A percentile compares a stretch with the other conserved stretches of the same genome.
phyloP scores from a whole-genome alignment of 305 asterid genomes.

The Striga hermonthica region DNA sequence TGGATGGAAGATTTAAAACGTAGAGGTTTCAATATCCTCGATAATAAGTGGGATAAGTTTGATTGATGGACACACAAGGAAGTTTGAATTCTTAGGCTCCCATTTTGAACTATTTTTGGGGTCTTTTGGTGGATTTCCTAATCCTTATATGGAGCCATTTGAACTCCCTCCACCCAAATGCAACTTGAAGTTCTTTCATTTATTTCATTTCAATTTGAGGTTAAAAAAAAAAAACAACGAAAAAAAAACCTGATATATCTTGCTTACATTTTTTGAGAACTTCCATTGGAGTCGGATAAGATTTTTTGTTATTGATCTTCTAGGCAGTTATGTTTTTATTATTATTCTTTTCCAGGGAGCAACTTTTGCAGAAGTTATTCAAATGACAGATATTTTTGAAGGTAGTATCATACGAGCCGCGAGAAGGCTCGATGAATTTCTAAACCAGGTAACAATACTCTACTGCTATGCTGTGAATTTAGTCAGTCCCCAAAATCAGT shows the following conservation, averaged over 20 bases:
- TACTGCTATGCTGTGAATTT: not conserved
- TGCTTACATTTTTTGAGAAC: not conserved
- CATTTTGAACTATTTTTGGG: too few species aligned
- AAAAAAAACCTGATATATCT: not conserved
- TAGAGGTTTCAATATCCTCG: too few species aligned
- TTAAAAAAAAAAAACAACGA: too few species aligned
- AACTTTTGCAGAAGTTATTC: constrained; percentile 70
- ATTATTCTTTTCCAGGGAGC: constrained; percentile 61
- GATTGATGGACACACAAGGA: too few species aligned
- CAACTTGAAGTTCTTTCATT: not conserved
- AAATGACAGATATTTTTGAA: constrained; percentile 93
- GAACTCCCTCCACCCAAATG: too few species aligned
- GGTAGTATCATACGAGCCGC: constrained; percentile 88
- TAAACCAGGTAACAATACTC: constrained; percentile 66
- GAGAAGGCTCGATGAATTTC: constrained; percentile 91
- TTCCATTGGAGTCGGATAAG: not conserved
- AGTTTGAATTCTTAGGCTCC: too few species aligned
- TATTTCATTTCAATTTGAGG: constrained; percentile 4
- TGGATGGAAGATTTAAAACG: too few species aligned
- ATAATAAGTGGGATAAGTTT: too few species aligned
- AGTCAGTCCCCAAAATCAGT: not conserved
- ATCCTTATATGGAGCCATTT: too few species aligned
- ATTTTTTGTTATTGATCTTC: constrained; percentile 18
- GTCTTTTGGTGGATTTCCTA: too few species aligned
- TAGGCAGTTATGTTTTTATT: constrained; percentile 1